These are phyloP conservation scores for Oryza glaberrima DNA, from an alignment of 176 grass and related monocot species.

Conservation along the genomic window DNA sequence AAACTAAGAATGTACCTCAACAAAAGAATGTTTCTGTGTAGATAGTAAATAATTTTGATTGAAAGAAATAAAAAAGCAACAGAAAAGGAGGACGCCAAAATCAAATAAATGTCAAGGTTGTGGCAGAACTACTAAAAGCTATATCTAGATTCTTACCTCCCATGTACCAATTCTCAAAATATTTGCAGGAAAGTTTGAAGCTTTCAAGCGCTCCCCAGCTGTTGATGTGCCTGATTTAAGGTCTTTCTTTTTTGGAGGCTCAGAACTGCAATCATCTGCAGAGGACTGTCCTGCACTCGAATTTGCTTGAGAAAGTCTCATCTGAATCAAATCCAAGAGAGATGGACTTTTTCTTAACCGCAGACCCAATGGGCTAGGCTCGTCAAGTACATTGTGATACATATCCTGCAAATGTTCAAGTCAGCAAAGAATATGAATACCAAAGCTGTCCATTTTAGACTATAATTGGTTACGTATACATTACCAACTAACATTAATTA, in stretches of 20 bases:
- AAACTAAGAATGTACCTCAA: constrained; percentile 5
- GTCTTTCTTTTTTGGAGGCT: constrained; percentile 67
- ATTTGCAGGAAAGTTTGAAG: constrained; percentile 88
- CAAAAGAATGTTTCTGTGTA: constrained; percentile 16
- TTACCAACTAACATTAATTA: not conserved
- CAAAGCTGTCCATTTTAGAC: not conserved
- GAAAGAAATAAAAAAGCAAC: not conserved
- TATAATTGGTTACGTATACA: not conserved
- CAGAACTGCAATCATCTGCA: constrained; percentile 29
- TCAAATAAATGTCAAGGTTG: not conserved
- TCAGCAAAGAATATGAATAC: constrained; percentile 24
- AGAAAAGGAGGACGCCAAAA: not conserved
- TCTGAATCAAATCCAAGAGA: constrained; percentile 89
- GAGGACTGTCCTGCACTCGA: constrained; percentile 37
- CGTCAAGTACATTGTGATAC: constrained; percentile 86
- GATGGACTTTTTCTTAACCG: constrained; percentile 90
- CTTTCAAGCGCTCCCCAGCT: constrained; percentile 74
- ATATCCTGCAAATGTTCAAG: constrained; percentile 58
- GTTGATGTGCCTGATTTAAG: constrained; percentile 42
- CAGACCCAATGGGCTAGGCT: constrained; percentile 88
- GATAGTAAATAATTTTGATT: not conserved
- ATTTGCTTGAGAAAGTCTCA: constrained; percentile 77
- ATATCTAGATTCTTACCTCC: constrained; percentile 63
- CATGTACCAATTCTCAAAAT: constrained; percentile 91
- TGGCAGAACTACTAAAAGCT: constrained; percentile 1